Evolutionary conservation across 345 rosid species (phyloP).

Genomic region (Eucalyptus pauciflora): DNA sequence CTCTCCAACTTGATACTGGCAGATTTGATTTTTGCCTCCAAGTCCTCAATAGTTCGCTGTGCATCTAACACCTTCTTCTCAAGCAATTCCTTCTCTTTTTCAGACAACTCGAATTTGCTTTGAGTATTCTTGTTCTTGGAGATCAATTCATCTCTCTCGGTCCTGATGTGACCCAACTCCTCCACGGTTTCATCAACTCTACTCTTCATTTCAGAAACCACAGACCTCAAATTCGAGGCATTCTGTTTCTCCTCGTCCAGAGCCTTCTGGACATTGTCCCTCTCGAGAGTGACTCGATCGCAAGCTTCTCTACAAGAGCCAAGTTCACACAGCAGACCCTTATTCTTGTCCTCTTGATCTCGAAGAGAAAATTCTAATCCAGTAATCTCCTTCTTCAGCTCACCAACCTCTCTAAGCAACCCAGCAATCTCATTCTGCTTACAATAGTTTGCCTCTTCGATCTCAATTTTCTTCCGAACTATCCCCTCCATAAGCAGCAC

Average conservation of each 20-base stretch:
- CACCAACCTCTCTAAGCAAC: constrained; percentile 21
- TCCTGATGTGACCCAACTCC: constrained; percentile 16
- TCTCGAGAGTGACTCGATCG: constrained; percentile 16
- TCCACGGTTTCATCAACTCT: constrained; percentile 9
- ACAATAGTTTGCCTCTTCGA: constrained; percentile 16
- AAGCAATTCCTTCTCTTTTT: constrained; percentile 25
- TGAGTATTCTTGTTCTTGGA: constrained; percentile 20
- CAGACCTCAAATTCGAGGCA: constrained; percentile 10
- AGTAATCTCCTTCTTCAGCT: constrained; percentile 9
- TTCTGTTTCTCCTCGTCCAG: constrained; percentile 33
- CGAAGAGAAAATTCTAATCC: constrained; percentile 11
- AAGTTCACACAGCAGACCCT: constrained; percentile 12
- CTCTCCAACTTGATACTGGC: constrained; percentile 13
- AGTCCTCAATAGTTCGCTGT: constrained; percentile 3
- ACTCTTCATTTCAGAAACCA: constrained; percentile 27
- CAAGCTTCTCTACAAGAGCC: constrained; percentile 8
- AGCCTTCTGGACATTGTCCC: constrained; percentile 18
- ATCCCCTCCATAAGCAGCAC: constrained; percentile 14
- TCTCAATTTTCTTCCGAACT: constrained; percentile 27
- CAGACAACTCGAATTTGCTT: constrained; percentile 3
- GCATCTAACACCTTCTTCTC: constrained; percentile 33
- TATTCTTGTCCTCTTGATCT: constrained; percentile 19
- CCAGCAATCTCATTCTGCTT: constrained; percentile 27
- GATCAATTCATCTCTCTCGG: constrained; percentile 12
- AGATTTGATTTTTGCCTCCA: constrained; percentile 29